A percentile compares a stretch with the other conserved stretches of the same genome.
Conservation (phyloP, 1,139 yeast species). For the Blastobotrys niveus region DNA sequence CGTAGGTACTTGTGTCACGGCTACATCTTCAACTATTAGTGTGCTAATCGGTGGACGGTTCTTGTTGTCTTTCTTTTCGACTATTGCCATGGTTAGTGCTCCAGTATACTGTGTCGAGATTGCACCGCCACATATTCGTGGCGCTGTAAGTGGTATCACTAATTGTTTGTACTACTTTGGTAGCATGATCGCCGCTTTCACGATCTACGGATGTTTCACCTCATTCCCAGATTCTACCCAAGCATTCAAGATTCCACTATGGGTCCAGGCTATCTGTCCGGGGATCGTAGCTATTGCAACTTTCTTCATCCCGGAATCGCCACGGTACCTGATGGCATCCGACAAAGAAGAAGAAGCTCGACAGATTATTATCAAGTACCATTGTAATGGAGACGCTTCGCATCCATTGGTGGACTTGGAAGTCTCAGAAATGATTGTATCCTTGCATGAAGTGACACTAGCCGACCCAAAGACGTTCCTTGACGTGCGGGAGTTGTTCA, state of each 20-base stretch:
- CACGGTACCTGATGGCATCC: constrained; percentile 18
- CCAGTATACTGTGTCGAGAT: constrained; percentile 21
- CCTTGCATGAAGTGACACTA: constrained; percentile 12
- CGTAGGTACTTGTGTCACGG: constrained; percentile 27
- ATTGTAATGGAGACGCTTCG: constrained; percentile 15
- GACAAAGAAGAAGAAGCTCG: constrained; percentile 17
- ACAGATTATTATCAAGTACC: constrained; percentile 16
- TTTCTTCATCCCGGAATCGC: constrained; percentile 14
- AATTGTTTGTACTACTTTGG: constrained; percentile 18
- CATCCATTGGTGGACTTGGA: constrained; percentile 17
- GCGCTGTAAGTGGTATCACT: constrained; percentile 30
- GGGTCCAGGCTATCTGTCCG: constrained; percentile 18
- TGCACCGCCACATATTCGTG: constrained; percentile 39
- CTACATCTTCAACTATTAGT: constrained; percentile 20
- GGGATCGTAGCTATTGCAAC: constrained; percentile 11
- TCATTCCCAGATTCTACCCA: constrained; percentile 6
- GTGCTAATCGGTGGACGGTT: constrained; percentile 23
- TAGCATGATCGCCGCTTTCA: constrained; percentile 16
- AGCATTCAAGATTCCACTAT: constrained; percentile 17
- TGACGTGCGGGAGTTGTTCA: constrained; percentile 34
- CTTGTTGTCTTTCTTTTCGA: constrained; percentile 21
- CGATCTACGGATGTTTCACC: constrained; percentile 13
- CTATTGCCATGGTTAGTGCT: constrained; percentile 19
- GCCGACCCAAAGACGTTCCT: constrained; percentile 14
- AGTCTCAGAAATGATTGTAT: constrained; percentile 13